These are phyloP conservation scores for Ehretia macrophylla DNA, from an alignment of 257 asterid genomes.

Conservation along the genomic window DNA sequence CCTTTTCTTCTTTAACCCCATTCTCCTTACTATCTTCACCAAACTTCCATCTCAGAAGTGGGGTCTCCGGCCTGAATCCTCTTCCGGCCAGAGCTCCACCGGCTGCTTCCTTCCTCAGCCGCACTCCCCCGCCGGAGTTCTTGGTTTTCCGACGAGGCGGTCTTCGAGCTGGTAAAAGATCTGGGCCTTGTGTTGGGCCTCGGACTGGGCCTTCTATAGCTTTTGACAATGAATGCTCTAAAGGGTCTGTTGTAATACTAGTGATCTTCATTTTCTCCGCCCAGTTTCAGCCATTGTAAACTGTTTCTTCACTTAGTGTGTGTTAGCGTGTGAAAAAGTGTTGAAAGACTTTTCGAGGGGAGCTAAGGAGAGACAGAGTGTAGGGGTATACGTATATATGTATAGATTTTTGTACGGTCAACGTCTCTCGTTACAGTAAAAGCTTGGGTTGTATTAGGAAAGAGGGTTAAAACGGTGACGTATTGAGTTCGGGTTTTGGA, in stretches of 20 bases:
- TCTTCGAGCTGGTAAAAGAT: slow-evolving; percentile 33
- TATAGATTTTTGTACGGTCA: slow-evolving; percentile 33
- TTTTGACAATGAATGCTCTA: slow-evolving; percentile 9
- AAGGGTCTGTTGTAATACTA: slow-evolving; percentile 21
- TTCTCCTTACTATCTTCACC: slow-evolving; percentile 27
- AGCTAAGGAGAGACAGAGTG: not conserved
- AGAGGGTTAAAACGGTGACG: not conserved
- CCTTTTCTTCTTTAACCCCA: slow-evolving; percentile 18
- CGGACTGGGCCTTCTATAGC: not conserved
- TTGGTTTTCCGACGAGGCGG: slow-evolving; percentile 47
- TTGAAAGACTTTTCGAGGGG: not conserved
- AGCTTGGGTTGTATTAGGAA: slow-evolving; percentile 7
- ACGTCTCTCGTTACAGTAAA: slow-evolving; percentile 29
- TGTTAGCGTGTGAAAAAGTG: not conserved
- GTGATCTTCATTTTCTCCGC: slow-evolving; percentile 45
- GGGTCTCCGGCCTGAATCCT: slow-evolving; percentile 56
- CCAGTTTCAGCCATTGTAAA: slow-evolving; percentile 36
- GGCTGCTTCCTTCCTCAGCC: slow-evolving; percentile 37
- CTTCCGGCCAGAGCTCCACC: slow-evolving; percentile 22
- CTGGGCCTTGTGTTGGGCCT: slow-evolving; percentile 29
- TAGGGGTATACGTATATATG: slow-evolving; percentile 7
- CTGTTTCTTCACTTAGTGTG: not conserved
- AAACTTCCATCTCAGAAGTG: slow-evolving; percentile 57
- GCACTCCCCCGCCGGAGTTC: slow-evolving; percentile 34
- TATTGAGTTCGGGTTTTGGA: not conserved